A percentile compares a stretch with the other conserved stretches of the same genome.
These are phyloP conservation scores for Paxillus involutus DNA, from an alignment of 768 basidiomycete species.

Conservation along the genomic window DNA sequence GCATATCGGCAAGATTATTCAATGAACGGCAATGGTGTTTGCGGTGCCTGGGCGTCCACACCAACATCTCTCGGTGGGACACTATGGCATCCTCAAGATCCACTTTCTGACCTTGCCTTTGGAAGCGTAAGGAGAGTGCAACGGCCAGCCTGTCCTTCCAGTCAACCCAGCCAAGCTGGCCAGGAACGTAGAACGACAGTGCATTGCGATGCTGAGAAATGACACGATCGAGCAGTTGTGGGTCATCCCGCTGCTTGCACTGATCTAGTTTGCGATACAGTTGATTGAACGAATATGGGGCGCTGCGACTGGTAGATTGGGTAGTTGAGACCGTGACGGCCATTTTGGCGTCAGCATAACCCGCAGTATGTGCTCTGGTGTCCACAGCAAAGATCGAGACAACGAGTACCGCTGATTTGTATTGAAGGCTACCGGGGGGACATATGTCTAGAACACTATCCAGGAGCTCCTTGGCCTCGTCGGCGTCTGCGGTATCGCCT, in stretches of 20 bases:
- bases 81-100: background rate
- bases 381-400: background rate
- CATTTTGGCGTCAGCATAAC: background rate
- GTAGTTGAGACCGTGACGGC: background rate
- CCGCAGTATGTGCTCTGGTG: background rate
- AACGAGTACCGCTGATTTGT: background rate
- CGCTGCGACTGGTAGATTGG: no score
- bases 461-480: background rate
- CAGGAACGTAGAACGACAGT: background rate
- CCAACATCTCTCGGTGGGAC: background rate
- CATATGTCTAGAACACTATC: background rate
- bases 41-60: no score
- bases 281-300: background rate
- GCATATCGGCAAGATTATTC: conserved; percentile 4
- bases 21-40: background rate
- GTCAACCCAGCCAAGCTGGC: background rate
- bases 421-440: background rate
- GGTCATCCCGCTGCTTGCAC: no score
- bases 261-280: no score
- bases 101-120: background rate
- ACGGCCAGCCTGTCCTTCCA: background rate
- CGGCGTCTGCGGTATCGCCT: background rate
- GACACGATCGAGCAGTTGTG: no score
- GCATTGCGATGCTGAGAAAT: no score
- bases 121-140: background rate